phyloP scores from a whole-genome alignment of 2,329 filamentous ascomycete genomes.

The Calycina herbarum region DNA sequence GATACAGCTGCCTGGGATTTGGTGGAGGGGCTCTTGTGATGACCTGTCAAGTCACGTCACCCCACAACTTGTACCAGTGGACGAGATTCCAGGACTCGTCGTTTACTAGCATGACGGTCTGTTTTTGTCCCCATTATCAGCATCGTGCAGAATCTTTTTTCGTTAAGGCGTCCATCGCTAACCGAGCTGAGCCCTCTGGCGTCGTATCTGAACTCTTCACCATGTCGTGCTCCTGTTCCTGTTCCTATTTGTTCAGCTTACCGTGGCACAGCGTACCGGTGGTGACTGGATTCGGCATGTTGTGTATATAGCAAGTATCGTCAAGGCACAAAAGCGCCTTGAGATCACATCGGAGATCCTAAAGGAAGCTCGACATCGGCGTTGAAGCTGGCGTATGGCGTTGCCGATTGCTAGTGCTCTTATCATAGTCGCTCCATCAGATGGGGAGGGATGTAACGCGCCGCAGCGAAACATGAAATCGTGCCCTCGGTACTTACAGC shows the following conservation, averaged over 20 bases:
- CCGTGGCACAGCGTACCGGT: slow-evolving; percentile 5
- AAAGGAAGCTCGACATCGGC: slow-evolving; percentile 4
- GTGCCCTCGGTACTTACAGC: slow-evolving; percentile 13
- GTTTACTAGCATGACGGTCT: background rate
- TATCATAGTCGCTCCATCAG: background rate
- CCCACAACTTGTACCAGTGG: background rate
- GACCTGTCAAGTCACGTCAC: slow-evolving; percentile 7
- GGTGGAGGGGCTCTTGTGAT: too few relatives aligned
- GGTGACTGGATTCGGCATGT: slow-evolving; percentile 2
- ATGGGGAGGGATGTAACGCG: background rate
- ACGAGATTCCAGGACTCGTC: background rate
- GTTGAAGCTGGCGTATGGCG: background rate
- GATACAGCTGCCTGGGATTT: too few relatives aligned
- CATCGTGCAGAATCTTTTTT: slow-evolving; percentile 1
- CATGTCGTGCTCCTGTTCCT: slow-evolving; percentile 11
- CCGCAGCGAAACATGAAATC: slow-evolving; percentile 14
- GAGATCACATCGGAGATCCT: slow-evolving; percentile 3
- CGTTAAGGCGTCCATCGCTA: slow-evolving; percentile 3
- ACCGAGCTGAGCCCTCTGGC: slow-evolving; percentile 10
- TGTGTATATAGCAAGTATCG: background rate
- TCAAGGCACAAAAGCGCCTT: background rate
- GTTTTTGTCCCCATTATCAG: slow-evolving; percentile 1
- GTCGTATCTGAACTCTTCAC: slow-evolving; percentile 6
- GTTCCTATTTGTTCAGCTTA: slow-evolving; percentile 9
- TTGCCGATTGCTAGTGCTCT: background rate